Conservation (phyloP, 768 basidiomycete genomes). For the Panus rudis region DNA sequence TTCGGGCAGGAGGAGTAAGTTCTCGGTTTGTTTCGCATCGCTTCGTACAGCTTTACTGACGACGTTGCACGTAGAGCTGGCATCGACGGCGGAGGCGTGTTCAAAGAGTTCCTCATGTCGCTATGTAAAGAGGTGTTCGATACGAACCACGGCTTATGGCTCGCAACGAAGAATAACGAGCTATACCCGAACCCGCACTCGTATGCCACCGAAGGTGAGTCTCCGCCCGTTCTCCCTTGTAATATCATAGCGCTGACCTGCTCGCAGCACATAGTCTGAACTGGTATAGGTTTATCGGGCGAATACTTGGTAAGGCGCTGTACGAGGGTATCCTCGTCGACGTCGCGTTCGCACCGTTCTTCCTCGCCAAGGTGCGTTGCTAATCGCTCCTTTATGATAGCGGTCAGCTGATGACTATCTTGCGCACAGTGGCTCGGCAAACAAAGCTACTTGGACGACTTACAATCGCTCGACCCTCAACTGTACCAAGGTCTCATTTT, state of each 20-base stretch:
- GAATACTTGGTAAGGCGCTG: constrained; percentile 91
- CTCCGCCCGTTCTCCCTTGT: constrained; percentile 1
- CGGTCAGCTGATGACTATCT: neutral
- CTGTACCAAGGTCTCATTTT: constrained; percentile 89
- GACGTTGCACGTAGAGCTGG: constrained; percentile 50
- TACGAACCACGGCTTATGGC: constrained; percentile 89
- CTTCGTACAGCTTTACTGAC: neutral
- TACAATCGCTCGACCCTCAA: constrained; percentile 85
- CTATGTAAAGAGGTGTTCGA: constrained; percentile 93
- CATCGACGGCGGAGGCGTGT: constrained; percentile 95
- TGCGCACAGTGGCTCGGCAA: constrained; percentile 74
- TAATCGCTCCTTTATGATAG: neutral
- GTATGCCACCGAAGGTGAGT: constrained; percentile 82
- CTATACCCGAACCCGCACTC: constrained; percentile 91
- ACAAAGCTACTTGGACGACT: constrained; percentile 89
- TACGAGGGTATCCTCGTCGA: constrained; percentile 95
- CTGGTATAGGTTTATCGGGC: constrained; percentile 92
- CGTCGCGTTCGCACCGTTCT: constrained; percentile 93
- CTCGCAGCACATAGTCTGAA: constrained; percentile 67
- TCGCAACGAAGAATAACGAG: constrained; percentile 85
- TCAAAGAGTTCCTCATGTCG: constrained; percentile 96
- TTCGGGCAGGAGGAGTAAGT: constrained; percentile 80
- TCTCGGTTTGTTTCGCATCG: neutral
- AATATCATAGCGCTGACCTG: neutral
- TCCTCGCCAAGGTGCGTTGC: constrained; percentile 68